These are phyloP conservation scores for Jackrogersella multiformis DNA, from an alignment of 495 filamentous ascomycete genomes.

Conservation along the genomic window DNA sequence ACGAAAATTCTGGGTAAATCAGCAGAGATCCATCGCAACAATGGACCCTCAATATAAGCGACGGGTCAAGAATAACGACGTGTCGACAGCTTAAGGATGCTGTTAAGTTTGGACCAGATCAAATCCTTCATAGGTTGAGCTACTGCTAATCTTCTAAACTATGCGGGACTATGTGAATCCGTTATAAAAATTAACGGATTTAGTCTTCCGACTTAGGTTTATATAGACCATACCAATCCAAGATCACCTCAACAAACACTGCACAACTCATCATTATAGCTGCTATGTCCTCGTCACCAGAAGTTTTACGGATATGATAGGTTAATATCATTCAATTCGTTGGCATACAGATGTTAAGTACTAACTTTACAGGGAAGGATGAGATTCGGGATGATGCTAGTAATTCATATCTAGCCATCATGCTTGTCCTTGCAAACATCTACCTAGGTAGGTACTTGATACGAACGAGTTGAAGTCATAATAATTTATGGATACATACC, in stretches of 20 bases:
- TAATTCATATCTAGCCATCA: background rate
- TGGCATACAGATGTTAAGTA: background rate
- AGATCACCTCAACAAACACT: slow-evolving; percentile 8
- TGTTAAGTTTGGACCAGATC: slow-evolving; percentile 17
- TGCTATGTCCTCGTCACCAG: background rate
- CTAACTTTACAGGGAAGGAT: background rate
- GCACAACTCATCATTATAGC: background rate
- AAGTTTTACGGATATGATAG: background rate
- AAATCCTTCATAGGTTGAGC: slow-evolving; percentile 20
- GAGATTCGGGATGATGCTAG: background rate
- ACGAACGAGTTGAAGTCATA: background rate
- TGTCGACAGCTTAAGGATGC: slow-evolving; percentile 11
- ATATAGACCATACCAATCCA: slow-evolving; percentile 24
- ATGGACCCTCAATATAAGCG: slow-evolving; percentile 33
- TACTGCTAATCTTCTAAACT: slow-evolving; percentile 15
- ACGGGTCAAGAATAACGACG: slow-evolving; percentile 33
- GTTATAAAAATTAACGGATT: slow-evolving; percentile 14
- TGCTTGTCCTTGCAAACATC: background rate
- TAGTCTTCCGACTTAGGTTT: slow-evolving; percentile 33
- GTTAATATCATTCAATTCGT: slow-evolving; percentile 1
- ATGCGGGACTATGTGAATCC: slow-evolving; percentile 13
- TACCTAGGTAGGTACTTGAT: too few relatives aligned
- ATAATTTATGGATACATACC: background rate
- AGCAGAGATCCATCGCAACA: slow-evolving; percentile 11
- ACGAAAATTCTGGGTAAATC: slow-evolving; percentile 16